Evolutionary conservation across 306 rosid species (phyloP).

Genomic region (Notholithocarpus densiflorus): DNA sequence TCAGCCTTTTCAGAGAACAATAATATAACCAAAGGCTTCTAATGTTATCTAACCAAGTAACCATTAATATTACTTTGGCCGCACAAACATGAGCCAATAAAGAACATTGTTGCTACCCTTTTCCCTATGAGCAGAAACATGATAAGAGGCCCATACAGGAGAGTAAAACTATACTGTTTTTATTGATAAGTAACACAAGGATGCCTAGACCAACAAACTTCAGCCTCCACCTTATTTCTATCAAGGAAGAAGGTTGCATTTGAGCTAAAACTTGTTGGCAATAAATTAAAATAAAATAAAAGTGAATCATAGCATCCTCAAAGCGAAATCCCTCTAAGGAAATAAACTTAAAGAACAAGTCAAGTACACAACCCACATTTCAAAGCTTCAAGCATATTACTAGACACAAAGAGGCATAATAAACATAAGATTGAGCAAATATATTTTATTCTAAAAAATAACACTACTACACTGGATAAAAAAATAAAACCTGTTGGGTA

Average conservation of each 20-base stretch:
- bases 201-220: too few species aligned
- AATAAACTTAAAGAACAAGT: background rate
- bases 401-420: background rate
- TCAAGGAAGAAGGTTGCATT: too few species aligned
- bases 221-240: too few species aligned
- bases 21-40: background rate
- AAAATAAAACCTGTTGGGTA: slow-evolving; percentile 67
- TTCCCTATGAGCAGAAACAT: background rate
- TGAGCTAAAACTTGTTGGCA: too few species aligned
- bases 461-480: background rate
- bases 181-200: too few species aligned
- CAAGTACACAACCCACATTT: background rate
- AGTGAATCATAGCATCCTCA: background rate
- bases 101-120: background rate
- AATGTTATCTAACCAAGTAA: background rate
- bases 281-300: background rate
- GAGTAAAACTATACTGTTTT: background rate
- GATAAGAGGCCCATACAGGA: background rate
- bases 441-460: background rate
- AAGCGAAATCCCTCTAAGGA: background rate
- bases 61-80: background rate
- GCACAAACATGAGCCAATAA: background rate
- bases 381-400: background rate
- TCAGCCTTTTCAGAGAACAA: background rate
- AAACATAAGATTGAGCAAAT: background rate